Evolutionary conservation across 2,329 filamentous ascomycete species (phyloP).

Genomic region (Aspergillus piperis): DNA sequence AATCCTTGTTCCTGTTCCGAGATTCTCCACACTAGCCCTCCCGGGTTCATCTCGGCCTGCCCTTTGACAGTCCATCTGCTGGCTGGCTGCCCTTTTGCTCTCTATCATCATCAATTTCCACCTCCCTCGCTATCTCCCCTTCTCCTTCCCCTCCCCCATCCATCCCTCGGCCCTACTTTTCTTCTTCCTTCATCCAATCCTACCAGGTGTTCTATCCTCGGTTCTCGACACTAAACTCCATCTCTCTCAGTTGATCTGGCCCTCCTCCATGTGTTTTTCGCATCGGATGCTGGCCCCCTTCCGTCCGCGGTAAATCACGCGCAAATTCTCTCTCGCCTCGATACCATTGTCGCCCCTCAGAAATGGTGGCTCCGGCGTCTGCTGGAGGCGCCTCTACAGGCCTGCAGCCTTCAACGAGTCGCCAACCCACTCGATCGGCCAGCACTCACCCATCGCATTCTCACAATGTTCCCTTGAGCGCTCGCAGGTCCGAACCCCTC

Average conservation of each 20-base stretch:
- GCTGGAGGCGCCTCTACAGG: constrained; percentile 40
- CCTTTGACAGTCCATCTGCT: constrained; percentile 20
- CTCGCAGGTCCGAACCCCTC: constrained; percentile 66
- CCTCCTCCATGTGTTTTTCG: constrained; percentile 39
- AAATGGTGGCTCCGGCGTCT: constrained; percentile 51
- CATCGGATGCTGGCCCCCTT: constrained; percentile 30
- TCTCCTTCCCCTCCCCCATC: neutral
- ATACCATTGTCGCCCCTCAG: constrained; percentile 24
- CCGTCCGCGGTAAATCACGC: constrained; percentile 33
- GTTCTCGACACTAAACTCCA: constrained; percentile 4
- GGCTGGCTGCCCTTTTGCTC: constrained; percentile 8
- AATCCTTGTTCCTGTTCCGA: constrained; percentile 23
- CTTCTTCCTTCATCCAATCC: constrained; percentile 16
- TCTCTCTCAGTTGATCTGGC: constrained; percentile 20
- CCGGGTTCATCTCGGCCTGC: constrained; percentile 27
- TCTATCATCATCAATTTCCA: constrained; percentile 18
- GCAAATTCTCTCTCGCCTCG: constrained; percentile 20
- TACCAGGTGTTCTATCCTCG: constrained; percentile 11
- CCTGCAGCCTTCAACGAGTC: constrained; percentile 35
- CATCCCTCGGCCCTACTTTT: constrained; percentile 8
- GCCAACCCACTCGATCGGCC: constrained; percentile 42
- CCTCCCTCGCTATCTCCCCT: constrained; percentile 15
- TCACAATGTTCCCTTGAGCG: constrained; percentile 62
- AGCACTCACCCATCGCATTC: constrained; percentile 48
- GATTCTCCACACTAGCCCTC: constrained; percentile 29